Conservation (phyloP, 1,139 yeast species). For the Kluyveromyces sp. region DNA sequence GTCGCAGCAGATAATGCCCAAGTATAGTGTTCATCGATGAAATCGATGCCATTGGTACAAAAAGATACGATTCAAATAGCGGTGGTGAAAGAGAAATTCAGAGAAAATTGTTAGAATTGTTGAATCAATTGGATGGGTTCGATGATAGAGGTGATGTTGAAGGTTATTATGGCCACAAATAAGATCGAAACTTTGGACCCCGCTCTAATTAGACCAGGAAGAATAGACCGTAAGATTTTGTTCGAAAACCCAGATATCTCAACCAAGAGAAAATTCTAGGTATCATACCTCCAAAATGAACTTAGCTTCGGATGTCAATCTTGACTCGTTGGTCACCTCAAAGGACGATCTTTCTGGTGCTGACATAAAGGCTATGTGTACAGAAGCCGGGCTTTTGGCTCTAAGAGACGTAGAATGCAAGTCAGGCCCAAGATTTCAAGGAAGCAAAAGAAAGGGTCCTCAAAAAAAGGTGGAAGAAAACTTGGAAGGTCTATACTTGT, state of each 20-base stretch:
- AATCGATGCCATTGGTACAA: constrained; percentile 97
- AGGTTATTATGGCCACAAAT: constrained; percentile 98
- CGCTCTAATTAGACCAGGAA: constrained; percentile 96
- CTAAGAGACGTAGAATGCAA: constrained; percentile 96
- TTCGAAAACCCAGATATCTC: constrained; percentile 93
- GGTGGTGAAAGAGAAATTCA: constrained; percentile 99
- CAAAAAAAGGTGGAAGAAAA: constrained; percentile 98
- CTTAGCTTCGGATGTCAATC: constrained; percentile 75
- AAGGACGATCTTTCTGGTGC: constrained; percentile 98
- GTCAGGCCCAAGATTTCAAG: constrained; percentile 90
- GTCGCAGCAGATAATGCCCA: constrained; percentile 95
- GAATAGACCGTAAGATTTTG: constrained; percentile 94
- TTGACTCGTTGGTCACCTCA: constrained; percentile 82
- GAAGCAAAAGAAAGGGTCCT: constrained; percentile 93
- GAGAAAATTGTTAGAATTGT: constrained; percentile 94
- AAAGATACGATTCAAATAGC: constrained; percentile 89
- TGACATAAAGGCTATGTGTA: constrained; percentile 95
- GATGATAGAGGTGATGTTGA: constrained; percentile 98
- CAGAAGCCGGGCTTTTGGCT: constrained; percentile 95
- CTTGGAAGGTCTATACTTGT: constrained; percentile 88
- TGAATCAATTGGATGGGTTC: constrained; percentile 96
- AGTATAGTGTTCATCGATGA: constrained; percentile 97
- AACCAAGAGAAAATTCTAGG: constrained; percentile 86
- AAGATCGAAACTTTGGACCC: constrained; percentile 94
- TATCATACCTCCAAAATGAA: constrained; percentile 96